Conservation (phyloP, 352 stramenopile genomes). For the Peronospora belbahrii region DNA sequence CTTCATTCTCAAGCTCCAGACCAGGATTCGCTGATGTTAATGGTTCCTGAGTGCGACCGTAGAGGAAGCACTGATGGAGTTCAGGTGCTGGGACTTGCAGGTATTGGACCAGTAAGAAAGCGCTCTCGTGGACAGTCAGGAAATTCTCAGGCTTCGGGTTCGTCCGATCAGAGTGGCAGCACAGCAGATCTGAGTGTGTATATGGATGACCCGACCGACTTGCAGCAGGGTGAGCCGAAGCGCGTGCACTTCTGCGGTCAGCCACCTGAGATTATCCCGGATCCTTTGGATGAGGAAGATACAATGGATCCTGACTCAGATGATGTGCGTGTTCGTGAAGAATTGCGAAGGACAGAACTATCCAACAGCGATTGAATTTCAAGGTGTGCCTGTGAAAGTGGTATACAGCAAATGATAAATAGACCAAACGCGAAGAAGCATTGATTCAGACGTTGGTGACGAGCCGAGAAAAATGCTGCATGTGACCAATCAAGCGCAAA, state of each 20-base stretch:
- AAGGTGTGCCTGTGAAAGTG: slow-evolving; percentile 2
- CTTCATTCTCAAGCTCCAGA: slow-evolving; percentile 13
- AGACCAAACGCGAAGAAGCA: slow-evolving; percentile 5
- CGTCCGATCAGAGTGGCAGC: slow-evolving; percentile 41
- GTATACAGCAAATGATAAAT: slow-evolving; percentile 9
- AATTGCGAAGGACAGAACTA: slow-evolving; percentile 25
- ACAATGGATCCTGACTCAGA: slow-evolving; percentile 13
- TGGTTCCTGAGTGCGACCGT: slow-evolving; percentile 16
- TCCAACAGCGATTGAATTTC: slow-evolving; percentile 23
- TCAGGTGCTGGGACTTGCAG: slow-evolving; percentile 24
- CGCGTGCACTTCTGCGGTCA: slow-evolving; percentile 44
- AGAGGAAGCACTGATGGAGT: slow-evolving; percentile 29
- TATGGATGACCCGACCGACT: slow-evolving; percentile 22
- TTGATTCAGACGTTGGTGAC: slow-evolving; percentile 5
- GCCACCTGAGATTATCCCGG: slow-evolving; percentile 38
- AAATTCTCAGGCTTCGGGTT: slow-evolving; percentile 39
- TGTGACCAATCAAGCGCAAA: slow-evolving; percentile 1
- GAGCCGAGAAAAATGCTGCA: slow-evolving; percentile 8
- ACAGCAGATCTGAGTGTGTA: slow-evolving; percentile 38
- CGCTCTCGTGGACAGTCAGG: slow-evolving; percentile 43
- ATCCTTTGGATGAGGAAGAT: slow-evolving; percentile 9
- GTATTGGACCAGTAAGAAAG: slow-evolving; percentile 28
- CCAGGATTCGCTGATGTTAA: slow-evolving; percentile 23
- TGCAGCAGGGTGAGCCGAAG: slow-evolving; percentile 35
- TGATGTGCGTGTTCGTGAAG: slow-evolving; percentile 12